A percentile compares a stretch with the other conserved stretches of the same genome.
Evolutionary conservation across 495 filamentous ascomycete species (phyloP).

Genomic region (Lophiostoma macrostomum): DNA sequence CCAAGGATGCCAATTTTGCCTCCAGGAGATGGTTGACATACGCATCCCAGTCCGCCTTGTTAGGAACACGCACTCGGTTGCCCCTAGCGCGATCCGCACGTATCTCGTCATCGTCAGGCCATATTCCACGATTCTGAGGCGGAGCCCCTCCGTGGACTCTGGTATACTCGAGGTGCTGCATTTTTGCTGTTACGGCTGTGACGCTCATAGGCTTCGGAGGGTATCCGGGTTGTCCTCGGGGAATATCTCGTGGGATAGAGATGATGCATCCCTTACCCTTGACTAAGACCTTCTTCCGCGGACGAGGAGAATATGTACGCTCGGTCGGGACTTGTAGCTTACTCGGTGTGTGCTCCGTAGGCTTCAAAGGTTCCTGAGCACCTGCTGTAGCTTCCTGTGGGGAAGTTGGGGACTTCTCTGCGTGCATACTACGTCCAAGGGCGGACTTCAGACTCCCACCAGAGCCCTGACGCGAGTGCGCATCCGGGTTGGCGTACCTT

Average conservation of each 20-base stretch:
- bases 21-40: conserved; percentile 81
- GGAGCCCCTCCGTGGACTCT: background rate
- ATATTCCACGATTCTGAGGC: conserved; percentile 65
- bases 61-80: conserved; percentile 70
- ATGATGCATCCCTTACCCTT: conserved; percentile 39
- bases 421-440: conserved; percentile 8
- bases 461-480: conserved; percentile 26
- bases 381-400: conserved; percentile 7
- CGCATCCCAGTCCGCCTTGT: conserved; percentile 72
- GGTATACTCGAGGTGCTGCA: conserved; percentile 66
- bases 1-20: conserved; percentile 85
- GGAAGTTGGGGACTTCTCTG: conserved; percentile 15
- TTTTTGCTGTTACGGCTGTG: conserved; percentile 59
- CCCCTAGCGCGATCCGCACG: conserved; percentile 50
- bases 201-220: conserved; percentile 57
- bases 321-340: conserved; percentile 4
- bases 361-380: conserved; percentile 1
- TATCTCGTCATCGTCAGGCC: conserved; percentile 65
- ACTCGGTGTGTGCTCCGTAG: conserved; percentile 7
- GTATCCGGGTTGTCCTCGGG: conserved; percentile 29
- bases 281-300: conserved; percentile 37
- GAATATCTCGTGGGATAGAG: conserved; percentile 32
- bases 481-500: conserved; percentile 26
- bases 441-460: conserved; percentile 9
- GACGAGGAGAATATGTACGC: conserved; percentile 22